Evolutionary conservation across 805 yeast species (phyloP).

Genomic region (Lachancea sp.): DNA sequence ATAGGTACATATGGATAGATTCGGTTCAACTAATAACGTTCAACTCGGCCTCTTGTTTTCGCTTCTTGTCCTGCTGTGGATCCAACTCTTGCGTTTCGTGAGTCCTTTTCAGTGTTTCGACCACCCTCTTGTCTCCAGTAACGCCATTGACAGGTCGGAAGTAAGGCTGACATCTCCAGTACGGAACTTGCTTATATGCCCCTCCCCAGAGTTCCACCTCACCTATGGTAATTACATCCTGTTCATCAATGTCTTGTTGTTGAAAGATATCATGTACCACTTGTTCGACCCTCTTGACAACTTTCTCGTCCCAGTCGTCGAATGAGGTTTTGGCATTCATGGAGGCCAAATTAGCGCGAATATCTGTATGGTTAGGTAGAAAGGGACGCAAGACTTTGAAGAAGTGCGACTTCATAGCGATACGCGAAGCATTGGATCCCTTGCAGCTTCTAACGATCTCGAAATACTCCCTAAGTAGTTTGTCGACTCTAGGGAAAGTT

Average conservation of each 20-base stretch:
- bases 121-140: conserved; percentile 40
- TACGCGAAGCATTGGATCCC: conserved; percentile 56
- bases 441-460: conserved; percentile 56
- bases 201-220: conserved; percentile 71
- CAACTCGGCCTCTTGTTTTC: conserved; percentile 8
- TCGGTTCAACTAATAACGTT: neutral
- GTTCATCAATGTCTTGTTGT: conserved; percentile 44
- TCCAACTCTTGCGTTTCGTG: conserved; percentile 4
- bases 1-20: neutral
- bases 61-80: neutral
- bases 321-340: conserved; percentile 39
- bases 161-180: conserved; percentile 95
- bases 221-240: conserved; percentile 53
- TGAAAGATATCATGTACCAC: conserved; percentile 53
- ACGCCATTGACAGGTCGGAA: conserved; percentile 86
- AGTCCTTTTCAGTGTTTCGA: conserved; percentile 21
- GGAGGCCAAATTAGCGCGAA: conserved; percentile 65
- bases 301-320: conserved; percentile 43
- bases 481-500: conserved; percentile 82
- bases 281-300: conserved; percentile 61
- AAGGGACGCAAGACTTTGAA: conserved; percentile 84
- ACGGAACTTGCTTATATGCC: conserved; percentile 71
- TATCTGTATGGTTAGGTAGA: conserved; percentile 65
- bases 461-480: conserved; percentile 75
- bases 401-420: conserved; percentile 87